A percentile compares a stretch with the other conserved stretches of the same genome.
phyloP scores from a whole-genome alignment of 768 basidiomycete species.

The Boletellus ananas region DNA sequence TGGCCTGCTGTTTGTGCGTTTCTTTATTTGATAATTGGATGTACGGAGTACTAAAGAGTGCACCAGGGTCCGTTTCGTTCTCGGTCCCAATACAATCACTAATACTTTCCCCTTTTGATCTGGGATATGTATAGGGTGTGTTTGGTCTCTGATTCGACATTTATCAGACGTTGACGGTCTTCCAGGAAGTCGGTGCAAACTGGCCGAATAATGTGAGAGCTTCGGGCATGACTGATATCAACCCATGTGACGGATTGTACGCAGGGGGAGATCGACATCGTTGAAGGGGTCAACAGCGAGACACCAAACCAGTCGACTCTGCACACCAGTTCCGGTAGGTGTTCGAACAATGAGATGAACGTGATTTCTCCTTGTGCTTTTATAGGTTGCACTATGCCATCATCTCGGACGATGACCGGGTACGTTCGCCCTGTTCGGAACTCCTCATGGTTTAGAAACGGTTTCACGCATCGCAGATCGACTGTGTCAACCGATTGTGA shows the following conservation, averaged over 20 bases:
- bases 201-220: conserved; percentile 23
- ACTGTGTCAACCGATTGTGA: conserved; percentile 23
- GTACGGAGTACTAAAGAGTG: neutral
- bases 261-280: conserved; percentile 32
- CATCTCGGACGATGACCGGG: conserved; percentile 31
- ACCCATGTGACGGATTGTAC: neutral
- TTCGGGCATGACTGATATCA: neutral
- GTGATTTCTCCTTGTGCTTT: neutral
- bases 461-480: conserved; percentile 8
- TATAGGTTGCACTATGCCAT: conserved; percentile 31
- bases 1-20: conserved; percentile 37
- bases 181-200: conserved; percentile 24
- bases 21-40: neutral
- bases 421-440: conserved; percentile 6
- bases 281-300: conserved; percentile 32
- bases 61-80: conserved; percentile 24
- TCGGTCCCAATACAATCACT: neutral
- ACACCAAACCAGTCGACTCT: conserved; percentile 29
- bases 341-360: too few relatives aligned
- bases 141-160: neutral
- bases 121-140: conserved; percentile 28
- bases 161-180: neutral
- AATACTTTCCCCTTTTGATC: neutral
- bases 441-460: neutral
- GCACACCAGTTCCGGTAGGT: conserved; percentile 25